Percentiles rank a stretch among this genome's conserved stretches.
phyloP scores from a whole-genome alignment of 148 eudicot species.

The Euryodendron excelsum region DNA sequence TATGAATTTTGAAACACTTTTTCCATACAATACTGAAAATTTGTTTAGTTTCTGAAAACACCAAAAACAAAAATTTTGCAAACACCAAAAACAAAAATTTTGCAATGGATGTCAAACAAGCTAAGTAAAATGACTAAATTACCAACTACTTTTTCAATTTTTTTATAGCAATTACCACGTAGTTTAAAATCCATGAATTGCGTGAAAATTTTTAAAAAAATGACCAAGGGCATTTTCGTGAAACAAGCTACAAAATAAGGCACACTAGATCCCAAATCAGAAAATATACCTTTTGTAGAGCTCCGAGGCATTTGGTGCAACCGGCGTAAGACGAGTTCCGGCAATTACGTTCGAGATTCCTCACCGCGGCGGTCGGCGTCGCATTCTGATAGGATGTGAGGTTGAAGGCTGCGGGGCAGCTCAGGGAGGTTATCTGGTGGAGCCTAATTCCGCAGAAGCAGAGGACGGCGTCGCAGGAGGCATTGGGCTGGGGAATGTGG shows the following conservation, averaged over 20 bases:
- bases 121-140: too few relatives aligned
- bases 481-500: slow-evolving; percentile 61
- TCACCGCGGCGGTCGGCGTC: slow-evolving; percentile 68
- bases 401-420: slow-evolving; percentile 85
- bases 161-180: not conserved
- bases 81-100: too few relatives aligned
- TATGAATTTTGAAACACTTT: too few relatives aligned
- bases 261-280: not conserved
- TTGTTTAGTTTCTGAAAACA: too few relatives aligned
- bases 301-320: slow-evolving; percentile 88
- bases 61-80: too few relatives aligned
- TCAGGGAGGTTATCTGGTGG: slow-evolving; percentile 74
- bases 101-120: too few relatives aligned
- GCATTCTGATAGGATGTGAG: slow-evolving; percentile 43
- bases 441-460: slow-evolving; percentile 91
- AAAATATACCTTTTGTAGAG: slow-evolving; percentile 66
- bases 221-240: not conserved
- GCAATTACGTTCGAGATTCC: slow-evolving; percentile 73
- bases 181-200: not conserved
- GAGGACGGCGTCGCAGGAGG: slow-evolving; percentile 73
- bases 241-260: not conserved
- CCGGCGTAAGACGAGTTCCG: slow-evolving; percentile 86
- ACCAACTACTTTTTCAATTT: too few relatives aligned
- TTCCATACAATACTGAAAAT: too few relatives aligned
- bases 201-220: not conserved